phyloP scores from a whole-genome alignment of 2,329 filamentous ascomycete species.

The Didymella pomorum region DNA sequence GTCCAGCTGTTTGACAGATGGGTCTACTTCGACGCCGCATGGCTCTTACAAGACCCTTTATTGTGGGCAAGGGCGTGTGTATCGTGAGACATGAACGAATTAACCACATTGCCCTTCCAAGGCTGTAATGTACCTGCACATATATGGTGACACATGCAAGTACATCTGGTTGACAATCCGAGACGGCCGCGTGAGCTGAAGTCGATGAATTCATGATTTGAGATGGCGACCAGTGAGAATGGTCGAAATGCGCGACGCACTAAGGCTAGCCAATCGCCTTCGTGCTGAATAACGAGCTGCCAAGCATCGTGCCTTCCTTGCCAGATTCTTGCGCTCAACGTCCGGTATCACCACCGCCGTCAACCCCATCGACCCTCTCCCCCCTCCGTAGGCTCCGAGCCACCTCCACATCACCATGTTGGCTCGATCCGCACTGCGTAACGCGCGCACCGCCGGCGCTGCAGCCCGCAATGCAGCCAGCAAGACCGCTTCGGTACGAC shows the following conservation, averaged over 20 bases:
- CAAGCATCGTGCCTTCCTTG: slow-evolving; percentile 7
- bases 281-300: slow-evolving; percentile 8
- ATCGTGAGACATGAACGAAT: background rate
- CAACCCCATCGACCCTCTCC: slow-evolving; percentile 48
- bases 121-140: background rate
- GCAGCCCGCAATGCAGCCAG: slow-evolving; percentile 71
- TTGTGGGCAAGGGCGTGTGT: background rate
- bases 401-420: slow-evolving; percentile 74
- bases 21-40: background rate
- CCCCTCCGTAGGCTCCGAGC: slow-evolving; percentile 46
- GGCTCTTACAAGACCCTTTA: slow-evolving; percentile 1
- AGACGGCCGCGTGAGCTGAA: slow-evolving; percentile 5
- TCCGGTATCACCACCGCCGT: slow-evolving; percentile 41
- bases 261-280: slow-evolving; percentile 8
- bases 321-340: slow-evolving; percentile 22
- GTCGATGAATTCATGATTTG: slow-evolving; percentile 15
- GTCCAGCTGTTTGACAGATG: background rate
- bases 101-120: background rate
- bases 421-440: slow-evolving; percentile 89
- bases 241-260: background rate
- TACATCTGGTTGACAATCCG: background rate
- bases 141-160: background rate
- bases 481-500: slow-evolving; percentile 58
- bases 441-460: slow-evolving; percentile 83
- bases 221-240: background rate